Percentiles rank a stretch among this genome's conserved stretches.
Evolutionary conservation across 768 basidiomycete species (phyloP).

Genomic region (Mycena galericulata): DNA sequence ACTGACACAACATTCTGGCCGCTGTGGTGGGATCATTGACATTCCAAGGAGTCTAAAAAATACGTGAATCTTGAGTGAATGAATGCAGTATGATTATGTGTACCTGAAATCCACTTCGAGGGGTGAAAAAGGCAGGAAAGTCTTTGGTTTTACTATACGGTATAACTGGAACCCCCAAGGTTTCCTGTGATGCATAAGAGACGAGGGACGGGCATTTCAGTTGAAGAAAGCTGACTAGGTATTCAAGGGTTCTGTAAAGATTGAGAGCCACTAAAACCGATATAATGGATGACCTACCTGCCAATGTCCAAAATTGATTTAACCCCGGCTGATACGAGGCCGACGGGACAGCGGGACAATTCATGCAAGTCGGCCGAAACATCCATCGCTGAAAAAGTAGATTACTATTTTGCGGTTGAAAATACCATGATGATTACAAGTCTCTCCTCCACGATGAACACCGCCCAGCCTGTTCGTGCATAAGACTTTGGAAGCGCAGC

Average conservation of each 20-base stretch:
- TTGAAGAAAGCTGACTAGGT: conserved; percentile 62
- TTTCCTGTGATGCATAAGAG: conserved; percentile 70
- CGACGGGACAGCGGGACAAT: conserved; percentile 89
- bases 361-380: conserved; percentile 95
- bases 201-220: neutral
- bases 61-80: conserved; percentile 5
- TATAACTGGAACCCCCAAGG: conserved; percentile 92
- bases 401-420: neutral
- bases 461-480: conserved; percentile 74
- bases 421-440: conserved; percentile 44
- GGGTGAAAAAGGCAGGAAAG: conserved; percentile 96
- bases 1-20: conserved; percentile 81
- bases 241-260: conserved; percentile 77
- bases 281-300: conserved; percentile 53
- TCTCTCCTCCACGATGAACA: conserved; percentile 73
- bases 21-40: conserved; percentile 71
- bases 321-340: conserved; percentile 91
- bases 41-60: conserved; percentile 80
- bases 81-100: conserved; percentile 22
- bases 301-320: conserved; percentile 97
- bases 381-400: conserved; percentile 81
- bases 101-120: conserved; percentile 85
- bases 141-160: conserved; percentile 80
- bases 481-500: neutral
- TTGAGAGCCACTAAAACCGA: neutral